A percentile compares a stretch with the other conserved stretches of the same genome.
Evolutionary conservation across 306 rosid species (phyloP).

Genomic region (Pueraria montana): DNA sequence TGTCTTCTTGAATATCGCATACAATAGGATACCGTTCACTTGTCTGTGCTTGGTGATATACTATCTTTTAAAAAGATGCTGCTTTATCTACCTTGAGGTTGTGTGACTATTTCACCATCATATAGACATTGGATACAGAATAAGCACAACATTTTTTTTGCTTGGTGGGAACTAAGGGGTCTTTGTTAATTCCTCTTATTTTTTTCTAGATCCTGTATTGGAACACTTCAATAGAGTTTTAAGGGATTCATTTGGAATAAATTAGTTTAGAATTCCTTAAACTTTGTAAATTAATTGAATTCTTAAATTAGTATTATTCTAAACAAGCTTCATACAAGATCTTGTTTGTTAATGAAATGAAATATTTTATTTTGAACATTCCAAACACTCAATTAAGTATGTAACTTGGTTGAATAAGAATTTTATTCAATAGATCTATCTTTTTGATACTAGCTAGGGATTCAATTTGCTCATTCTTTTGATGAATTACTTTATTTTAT

Average conservation of each 20-base stretch:
- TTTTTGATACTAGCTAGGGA: background rate
- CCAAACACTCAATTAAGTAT: background rate
- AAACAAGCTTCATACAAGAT: background rate
- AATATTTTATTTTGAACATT: background rate
- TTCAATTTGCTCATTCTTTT: background rate
- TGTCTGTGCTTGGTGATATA: constrained; percentile 18
- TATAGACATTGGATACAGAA: background rate
- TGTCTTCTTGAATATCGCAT: background rate
- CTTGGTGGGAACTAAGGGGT: background rate
- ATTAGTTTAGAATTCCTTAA: constrained; percentile 12
- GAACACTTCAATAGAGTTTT: constrained; percentile 11
- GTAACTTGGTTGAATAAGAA: background rate
- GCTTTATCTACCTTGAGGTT: constrained; percentile 23
- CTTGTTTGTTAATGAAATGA: background rate
- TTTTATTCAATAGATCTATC: background rate
- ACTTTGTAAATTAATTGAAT: background rate
- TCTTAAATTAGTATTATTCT: background rate
- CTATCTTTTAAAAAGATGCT: constrained; percentile 1
- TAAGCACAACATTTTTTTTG: background rate
- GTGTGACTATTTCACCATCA: constrained; percentile 14
- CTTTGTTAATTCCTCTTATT: background rate
- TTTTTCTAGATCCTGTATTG: constrained; percentile 14
- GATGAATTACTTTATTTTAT: background rate
- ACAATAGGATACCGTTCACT: background rate
- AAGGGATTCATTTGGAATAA: constrained; percentile 14